These are phyloP conservation scores for Aureobasidium musti DNA, from an alignment of 2,329 filamentous ascomycete species.

Conservation along the genomic window DNA sequence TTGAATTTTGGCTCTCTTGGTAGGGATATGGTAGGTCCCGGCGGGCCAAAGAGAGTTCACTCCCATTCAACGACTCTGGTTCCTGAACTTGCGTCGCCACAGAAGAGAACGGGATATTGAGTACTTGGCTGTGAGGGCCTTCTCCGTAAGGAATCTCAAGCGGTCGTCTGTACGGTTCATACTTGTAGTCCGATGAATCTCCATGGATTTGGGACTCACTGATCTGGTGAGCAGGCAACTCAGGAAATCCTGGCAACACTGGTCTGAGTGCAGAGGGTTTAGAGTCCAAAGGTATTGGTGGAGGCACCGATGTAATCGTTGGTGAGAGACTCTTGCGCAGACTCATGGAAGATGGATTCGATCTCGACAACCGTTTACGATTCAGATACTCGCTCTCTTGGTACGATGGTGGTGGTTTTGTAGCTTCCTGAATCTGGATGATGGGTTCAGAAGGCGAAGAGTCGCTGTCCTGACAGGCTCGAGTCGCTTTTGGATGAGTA, in stretches of 20 bases:
- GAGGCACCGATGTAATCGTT: not conserved
- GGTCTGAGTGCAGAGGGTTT: not conserved
- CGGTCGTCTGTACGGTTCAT: not conserved
- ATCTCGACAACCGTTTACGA: not conserved
- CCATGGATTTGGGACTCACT: not conserved
- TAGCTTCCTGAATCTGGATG: not conserved
- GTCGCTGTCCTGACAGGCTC: not conserved
- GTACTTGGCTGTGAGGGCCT: too few relatives aligned
- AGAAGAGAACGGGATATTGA: too few relatives aligned
- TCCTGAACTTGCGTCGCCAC: too few relatives aligned
- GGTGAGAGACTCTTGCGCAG: not conserved
- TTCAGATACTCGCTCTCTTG: not conserved
- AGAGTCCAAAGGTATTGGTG: not conserved
- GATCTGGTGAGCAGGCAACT: not conserved
- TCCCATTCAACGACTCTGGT: too few relatives aligned
- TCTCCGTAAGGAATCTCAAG: too few relatives aligned
- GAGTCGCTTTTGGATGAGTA: not conserved
- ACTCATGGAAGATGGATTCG: not conserved
- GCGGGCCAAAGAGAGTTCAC: too few relatives aligned
- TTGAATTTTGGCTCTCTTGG: too few relatives aligned
- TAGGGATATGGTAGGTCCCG: too few relatives aligned
- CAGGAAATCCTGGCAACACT: not conserved
- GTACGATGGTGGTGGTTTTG: not conserved
- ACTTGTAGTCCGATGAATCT: not conserved
- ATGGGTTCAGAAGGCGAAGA: not conserved